Base-by-base conservation (phyloP, 1,139 yeast species). In the Yamadazyma atmosphaerica region DNA sequence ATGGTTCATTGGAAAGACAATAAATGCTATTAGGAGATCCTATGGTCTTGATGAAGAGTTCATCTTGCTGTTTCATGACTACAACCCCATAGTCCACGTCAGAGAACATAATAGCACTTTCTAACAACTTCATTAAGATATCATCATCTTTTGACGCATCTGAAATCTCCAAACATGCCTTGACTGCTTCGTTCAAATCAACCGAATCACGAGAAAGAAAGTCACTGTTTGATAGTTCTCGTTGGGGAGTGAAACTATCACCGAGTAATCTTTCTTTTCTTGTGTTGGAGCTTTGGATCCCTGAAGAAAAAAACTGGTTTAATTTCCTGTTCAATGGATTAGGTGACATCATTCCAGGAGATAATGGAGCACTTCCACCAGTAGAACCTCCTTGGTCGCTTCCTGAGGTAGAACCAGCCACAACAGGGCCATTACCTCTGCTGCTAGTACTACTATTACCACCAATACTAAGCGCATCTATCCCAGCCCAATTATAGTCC, bases 31-130 rank as follows among this genome's bases (percentile, higher is more conserved):
- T 63, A 3, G 63, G 49, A 2, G 75, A 61, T 2, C 75, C 77
- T 24, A 75, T 63, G 1, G 79, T 77, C 32, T 61, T 71, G 29
- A 76, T 61, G 34, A 57, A 52, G 2, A 65, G 63, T 19, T 69
- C 77, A 13, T 55, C 61, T 15, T 59, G 58, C 9, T 65, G 66
- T 23, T 60, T 49, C 13, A 72, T 54, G 3, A 73, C 63, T 24
- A 74, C 66, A 2, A 66, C 74, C 3, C 79, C 77, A 50, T 71
- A 64, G 33, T 72, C 77, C 2, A 73, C 77, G 4, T 63, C 72
- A 2, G 74, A 54, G 32, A 73, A 66, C 35, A 55, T 47, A 28
- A 74, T 61, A 2, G 75, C 61, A 42, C 73, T 69, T 38, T 66
- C 63, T 1, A 76, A 56, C 22, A 77, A 51, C 37, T 63, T 71